Evolutionary conservation across 768 basidiomycete species (phyloP).

Genomic region (Cantharellus cinnabarinus): DNA sequence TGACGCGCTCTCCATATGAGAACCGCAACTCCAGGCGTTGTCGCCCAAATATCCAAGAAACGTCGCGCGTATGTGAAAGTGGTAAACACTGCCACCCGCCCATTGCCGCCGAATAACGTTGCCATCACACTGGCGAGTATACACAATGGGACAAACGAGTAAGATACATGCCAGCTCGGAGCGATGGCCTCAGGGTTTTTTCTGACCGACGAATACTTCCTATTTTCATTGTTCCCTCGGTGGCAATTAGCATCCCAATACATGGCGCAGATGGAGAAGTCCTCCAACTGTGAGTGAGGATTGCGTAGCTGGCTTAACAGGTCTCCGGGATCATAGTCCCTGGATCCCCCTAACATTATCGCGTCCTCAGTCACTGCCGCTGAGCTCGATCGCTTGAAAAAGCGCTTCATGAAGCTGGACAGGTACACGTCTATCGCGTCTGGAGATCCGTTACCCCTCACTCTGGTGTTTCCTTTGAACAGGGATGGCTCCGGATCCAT

Average conservation of each 20-base stretch:
- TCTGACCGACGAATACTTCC: background rate
- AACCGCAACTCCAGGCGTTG: no score
- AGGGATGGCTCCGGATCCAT: slow-evolving; percentile 96
- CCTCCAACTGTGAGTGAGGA: slow-evolving; percentile 73
- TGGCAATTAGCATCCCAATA: slow-evolving; percentile 67
- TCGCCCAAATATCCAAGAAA: no score
- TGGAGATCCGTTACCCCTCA: background rate
- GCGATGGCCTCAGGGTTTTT: background rate
- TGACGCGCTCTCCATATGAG: no score
- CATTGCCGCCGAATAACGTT: no score
- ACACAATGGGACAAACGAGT: background rate
- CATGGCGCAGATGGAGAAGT: slow-evolving; percentile 94
- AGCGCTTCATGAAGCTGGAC: slow-evolving; percentile 99
- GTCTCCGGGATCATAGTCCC: background rate
- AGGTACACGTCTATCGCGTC: slow-evolving; percentile 25
- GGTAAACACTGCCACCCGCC: no score
- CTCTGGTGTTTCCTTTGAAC: background rate
- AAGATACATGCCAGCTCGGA: background rate
- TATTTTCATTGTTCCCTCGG: background rate
- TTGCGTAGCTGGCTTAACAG: background rate
- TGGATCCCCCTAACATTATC: background rate
- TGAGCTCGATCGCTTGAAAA: slow-evolving; percentile 90
- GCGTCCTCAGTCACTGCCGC: slow-evolving; percentile 59
- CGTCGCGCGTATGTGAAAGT: no score
- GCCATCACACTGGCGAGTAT: no score